These are phyloP conservation scores for Nakaseomyces glabratus DNA, from an alignment of 1,139 yeast genomes.

Conservation along the genomic window DNA sequence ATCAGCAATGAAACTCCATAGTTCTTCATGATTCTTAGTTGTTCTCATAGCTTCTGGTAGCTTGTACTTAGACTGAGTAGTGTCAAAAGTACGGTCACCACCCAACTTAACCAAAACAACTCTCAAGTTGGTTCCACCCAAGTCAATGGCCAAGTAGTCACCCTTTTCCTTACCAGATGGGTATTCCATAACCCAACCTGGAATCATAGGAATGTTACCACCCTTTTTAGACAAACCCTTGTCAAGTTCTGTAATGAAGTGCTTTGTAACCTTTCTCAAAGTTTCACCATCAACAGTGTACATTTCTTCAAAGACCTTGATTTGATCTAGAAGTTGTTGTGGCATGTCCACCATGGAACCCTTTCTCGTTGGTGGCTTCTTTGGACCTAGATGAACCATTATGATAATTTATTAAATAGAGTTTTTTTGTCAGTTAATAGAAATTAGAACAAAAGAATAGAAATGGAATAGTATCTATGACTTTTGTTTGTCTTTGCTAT, in stretches of 20 bases:
- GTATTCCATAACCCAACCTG: slow-evolving; percentile 90
- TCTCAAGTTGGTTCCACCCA: slow-evolving; percentile 92
- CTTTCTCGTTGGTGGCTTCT: slow-evolving; percentile 73
- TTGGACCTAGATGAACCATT: slow-evolving; percentile 82
- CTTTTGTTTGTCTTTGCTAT: too few species aligned
- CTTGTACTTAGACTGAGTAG: slow-evolving; percentile 71
- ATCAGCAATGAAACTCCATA: slow-evolving; percentile 81
- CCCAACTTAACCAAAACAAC: slow-evolving; percentile 75
- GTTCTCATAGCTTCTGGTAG: slow-evolving; percentile 72
- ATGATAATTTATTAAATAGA: too few species aligned
- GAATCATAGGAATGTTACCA: slow-evolving; percentile 91
- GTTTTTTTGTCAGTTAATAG: too few species aligned
- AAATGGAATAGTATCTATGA: too few species aligned
- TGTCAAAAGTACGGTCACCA: slow-evolving; percentile 72
- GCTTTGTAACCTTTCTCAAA: slow-evolving; percentile 58
- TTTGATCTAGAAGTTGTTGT: slow-evolving; percentile 48
- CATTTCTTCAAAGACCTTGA: slow-evolving; percentile 49
- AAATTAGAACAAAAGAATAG: too few species aligned
- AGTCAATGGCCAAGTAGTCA: slow-evolving; percentile 81
- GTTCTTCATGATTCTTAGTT: slow-evolving; percentile 56
- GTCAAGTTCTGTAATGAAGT: slow-evolving; percentile 62
- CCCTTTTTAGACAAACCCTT: slow-evolving; percentile 70
- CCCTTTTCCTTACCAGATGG: slow-evolving; percentile 92
- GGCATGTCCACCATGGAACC: slow-evolving; percentile 75
- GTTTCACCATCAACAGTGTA: slow-evolving; percentile 55